Base-by-base conservation (phyloP, 768 basidiomycete species). In the Daedalea quercina region DNA sequence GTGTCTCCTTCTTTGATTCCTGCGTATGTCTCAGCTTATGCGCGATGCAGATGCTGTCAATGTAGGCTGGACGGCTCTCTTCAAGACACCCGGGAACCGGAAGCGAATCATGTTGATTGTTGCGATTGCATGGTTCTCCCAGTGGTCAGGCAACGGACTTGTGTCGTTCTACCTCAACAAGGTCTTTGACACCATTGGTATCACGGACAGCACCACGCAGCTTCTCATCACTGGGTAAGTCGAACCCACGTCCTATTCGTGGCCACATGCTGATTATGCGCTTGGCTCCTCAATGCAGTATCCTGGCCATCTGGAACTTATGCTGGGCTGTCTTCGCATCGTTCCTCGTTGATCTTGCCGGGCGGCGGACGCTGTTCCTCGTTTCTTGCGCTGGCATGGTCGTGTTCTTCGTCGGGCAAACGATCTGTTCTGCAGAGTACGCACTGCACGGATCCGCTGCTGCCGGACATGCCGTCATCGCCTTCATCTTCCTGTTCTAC, bases 111-210 rank as follows among this genome's bases (percentile, higher is more conserved):
- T 76, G 46, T 75, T 84, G 53, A 77, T 82, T 59, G 59, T 84
- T 49, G 78, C 77, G 4, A 69, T 84, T 41, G 81, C 76, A 0
- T 75, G 82, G 67, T 81, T 82, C 70, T 78, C 76, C 6, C 80
- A 82, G 57, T 90, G 87, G 88, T 89, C 85, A 11, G 88, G 87
- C 12, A 90, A 90, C 61, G 88, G 88, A 63, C 84, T 91, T 51
- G 84, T 88, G 47, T 88, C 85, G 9, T 90, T 85, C 75, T 91
- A 91, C 73, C 79, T 91, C 62, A 83, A 75, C 70, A 75, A 78
- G 66, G 83, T 91, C 50, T 81, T 92, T 67, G 67, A 75, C 57
- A 73, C 77, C 54, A 83, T 87, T 51, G 84, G 84, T 53, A 82
- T 88, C 63, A 81, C 78, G 9, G 69, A 78, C 60, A 65, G 76